A percentile compares a stretch with the other conserved stretches of the same genome.
phyloP scores from a whole-genome alignment of 2,329 filamentous ascomycete species.

The Anthostomella pinea region DNA sequence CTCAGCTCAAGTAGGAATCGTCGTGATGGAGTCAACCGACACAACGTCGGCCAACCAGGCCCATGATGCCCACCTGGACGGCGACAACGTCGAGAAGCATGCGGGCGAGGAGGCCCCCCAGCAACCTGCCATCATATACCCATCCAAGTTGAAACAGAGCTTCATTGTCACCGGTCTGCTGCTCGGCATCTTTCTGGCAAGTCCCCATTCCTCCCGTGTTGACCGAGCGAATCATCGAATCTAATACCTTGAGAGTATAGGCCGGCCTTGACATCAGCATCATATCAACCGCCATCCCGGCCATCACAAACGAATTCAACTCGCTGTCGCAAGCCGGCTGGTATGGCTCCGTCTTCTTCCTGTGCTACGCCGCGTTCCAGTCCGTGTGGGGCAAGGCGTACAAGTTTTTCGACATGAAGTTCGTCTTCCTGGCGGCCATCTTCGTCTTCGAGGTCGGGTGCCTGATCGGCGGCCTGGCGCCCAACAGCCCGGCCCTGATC shows the following conservation, averaged over 20 bases:
- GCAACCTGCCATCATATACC: not conserved
- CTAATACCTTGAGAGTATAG: not conserved
- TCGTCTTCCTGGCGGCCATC: conserved; percentile 26
- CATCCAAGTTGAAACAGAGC: conserved; percentile 5
- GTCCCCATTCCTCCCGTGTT: not conserved
- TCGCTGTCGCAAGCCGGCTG: conserved; percentile 33
- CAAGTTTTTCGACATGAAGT: conserved; percentile 33
- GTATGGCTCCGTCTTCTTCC: conserved; percentile 34
- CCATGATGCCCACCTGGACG: too few species aligned
- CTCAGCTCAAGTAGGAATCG: too few species aligned
- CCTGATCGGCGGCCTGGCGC: conserved; percentile 33
- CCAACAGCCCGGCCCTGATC: conserved; percentile 34
- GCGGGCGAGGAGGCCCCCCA: not conserved
- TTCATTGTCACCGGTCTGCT: conserved; percentile 7
- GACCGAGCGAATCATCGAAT: not conserved
- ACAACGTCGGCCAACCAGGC: too few species aligned
- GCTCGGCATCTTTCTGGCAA: conserved; percentile 8
- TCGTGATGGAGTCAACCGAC: too few species aligned
- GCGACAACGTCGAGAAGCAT: too few species aligned
- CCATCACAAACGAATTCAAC: conserved; percentile 26
- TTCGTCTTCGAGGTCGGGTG: conserved; percentile 35
- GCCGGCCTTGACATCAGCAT: conserved; percentile 13
- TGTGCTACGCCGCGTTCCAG: conserved; percentile 32
- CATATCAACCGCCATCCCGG: conserved; percentile 20
- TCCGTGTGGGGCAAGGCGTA: conserved; percentile 37